A percentile compares a stretch with the other conserved stretches of the same genome.
These are phyloP conservation scores for Laguncularia racemosa DNA, from an alignment of 345 rosid genomes.

Conservation along the genomic window DNA sequence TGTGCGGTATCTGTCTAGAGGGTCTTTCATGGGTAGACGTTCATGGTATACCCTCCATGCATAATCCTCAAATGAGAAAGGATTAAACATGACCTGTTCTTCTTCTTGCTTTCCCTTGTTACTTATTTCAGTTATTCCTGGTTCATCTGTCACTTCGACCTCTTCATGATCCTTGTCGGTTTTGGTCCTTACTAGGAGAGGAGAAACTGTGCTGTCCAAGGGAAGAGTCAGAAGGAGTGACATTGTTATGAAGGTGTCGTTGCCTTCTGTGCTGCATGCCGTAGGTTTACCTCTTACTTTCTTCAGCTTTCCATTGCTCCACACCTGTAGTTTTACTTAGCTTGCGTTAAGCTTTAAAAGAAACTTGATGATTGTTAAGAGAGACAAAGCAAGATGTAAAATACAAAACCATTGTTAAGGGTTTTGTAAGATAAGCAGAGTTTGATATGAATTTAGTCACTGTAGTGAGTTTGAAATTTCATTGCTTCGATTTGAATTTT, in stretches of 20 bases:
- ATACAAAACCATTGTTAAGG: too few species aligned
- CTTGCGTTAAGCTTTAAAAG: too few species aligned
- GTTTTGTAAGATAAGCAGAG: neutral
- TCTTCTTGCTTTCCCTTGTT: conserved; percentile 4
- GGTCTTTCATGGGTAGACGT: conserved; percentile 56
- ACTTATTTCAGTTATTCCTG: too few species aligned
- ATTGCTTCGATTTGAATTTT: too few species aligned
- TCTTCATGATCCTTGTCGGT: neutral
- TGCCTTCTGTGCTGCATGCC: conserved; percentile 20
- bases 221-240: conserved; percentile 59
- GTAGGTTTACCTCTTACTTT: conserved; percentile 63
- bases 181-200: conserved; percentile 23
- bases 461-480: too few species aligned
- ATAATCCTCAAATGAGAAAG: conserved; percentile 67
- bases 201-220: conserved; percentile 34
- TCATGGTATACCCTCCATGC: conserved; percentile 77
- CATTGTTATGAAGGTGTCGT: conserved; percentile 35
- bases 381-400: too few species aligned
- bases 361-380: neutral
- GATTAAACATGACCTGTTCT: conserved; percentile 25
- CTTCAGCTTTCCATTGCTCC: conserved; percentile 71
- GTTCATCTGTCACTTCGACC: neutral
- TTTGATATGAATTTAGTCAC: too few species aligned
- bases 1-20: conserved; percentile 51
- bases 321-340: conserved; percentile 39